Conservation (phyloP, 768 basidiomycete genomes). For the Plicaturopsis crispa region DNA sequence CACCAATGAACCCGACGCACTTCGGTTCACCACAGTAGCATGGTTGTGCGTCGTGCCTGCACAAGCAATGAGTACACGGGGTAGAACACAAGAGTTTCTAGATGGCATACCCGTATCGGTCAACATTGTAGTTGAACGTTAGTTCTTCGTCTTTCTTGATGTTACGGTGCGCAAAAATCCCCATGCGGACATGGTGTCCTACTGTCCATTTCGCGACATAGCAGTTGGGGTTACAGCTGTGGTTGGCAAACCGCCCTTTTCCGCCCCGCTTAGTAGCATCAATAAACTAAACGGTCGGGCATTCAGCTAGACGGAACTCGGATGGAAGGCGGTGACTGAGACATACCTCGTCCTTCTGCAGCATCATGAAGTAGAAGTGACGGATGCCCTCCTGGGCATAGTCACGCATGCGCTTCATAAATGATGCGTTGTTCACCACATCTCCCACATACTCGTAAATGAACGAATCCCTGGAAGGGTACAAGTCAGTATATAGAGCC, state of each 20-base stretch:
- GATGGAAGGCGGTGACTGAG: neutral
- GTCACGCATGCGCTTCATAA: conserved; percentile 89
- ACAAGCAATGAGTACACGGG: neutral
- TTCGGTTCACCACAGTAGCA: conserved; percentile 96
- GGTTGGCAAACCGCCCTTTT: conserved; percentile 95
- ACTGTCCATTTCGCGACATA: conserved; percentile 99
- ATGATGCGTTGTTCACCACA: conserved; percentile 80
- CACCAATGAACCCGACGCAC: conserved; percentile 93
- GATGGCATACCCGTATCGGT: conserved; percentile 85
- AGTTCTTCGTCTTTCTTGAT: conserved; percentile 80
- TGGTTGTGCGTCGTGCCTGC: conserved; percentile 85
- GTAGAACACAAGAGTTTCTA: neutral
- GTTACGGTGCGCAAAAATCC: conserved; percentile 86
- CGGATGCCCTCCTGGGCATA: conserved; percentile 90
- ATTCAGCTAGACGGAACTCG: neutral
- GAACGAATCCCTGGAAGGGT: conserved; percentile 64
- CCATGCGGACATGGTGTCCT: conserved; percentile 87
- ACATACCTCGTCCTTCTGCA: conserved; percentile 93
- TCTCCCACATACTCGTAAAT: conserved; percentile 99
- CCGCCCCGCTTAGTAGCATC: conserved; percentile 97
- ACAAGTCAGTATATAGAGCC: neutral
- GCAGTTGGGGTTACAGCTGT: conserved; percentile 96
- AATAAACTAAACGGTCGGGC: conserved; percentile 65
- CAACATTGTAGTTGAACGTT: conserved; percentile 99
- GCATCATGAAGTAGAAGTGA: conserved; percentile 99